Conservation (phyloP, 192 early-diverging fungal genomes). For the Coemansia sp. region DNA sequence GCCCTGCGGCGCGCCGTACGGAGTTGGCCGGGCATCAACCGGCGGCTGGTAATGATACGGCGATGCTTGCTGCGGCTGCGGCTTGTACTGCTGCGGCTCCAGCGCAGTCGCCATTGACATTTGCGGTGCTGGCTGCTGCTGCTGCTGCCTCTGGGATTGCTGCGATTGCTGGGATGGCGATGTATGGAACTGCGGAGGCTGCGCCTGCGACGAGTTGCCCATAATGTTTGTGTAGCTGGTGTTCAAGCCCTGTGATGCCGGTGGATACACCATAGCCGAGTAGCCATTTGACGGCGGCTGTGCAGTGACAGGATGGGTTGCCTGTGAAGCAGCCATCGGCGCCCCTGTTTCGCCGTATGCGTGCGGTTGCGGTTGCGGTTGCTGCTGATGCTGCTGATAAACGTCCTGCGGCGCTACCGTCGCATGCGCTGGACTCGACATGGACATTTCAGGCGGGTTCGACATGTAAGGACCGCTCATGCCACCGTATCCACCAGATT, state of each 20-base stretch:
- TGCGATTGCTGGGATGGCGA: no score
- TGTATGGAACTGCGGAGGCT: no score
- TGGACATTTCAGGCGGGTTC: slow-evolving; percentile 1
- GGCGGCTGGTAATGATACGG: slow-evolving; percentile 12
- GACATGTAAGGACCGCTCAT: slow-evolving; percentile 4
- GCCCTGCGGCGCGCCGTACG: background rate
- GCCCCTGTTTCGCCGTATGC: slow-evolving; percentile 18
- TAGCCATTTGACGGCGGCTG: slow-evolving; percentile 19
- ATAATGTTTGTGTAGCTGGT: slow-evolving; percentile 7
- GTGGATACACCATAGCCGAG: slow-evolving; percentile 16
- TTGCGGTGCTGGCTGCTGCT: slow-evolving; percentile 14
- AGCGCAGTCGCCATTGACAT: background rate
- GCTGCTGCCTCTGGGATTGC: no score
- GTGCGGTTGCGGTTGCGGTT: no score
- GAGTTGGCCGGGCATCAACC: background rate
- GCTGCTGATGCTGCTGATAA: slow-evolving; percentile 25
- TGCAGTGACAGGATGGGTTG: slow-evolving; percentile 9
- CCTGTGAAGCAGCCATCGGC: slow-evolving; percentile 4
- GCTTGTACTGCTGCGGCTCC: slow-evolving; percentile 16
- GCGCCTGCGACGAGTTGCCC: slow-evolving; percentile 2
- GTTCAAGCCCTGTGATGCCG: slow-evolving; percentile 18
- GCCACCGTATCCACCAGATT: slow-evolving; percentile 11
- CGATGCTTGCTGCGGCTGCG: slow-evolving; percentile 12
- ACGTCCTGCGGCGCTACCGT: slow-evolving; percentile 5
- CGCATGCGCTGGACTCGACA: slow-evolving; percentile 19